Evolutionary conservation across 1,284 basidiomycete species (phyloP), one percentile per base, ranked within the genome.

Genomic region (Cryptococcus sp.): DNA sequence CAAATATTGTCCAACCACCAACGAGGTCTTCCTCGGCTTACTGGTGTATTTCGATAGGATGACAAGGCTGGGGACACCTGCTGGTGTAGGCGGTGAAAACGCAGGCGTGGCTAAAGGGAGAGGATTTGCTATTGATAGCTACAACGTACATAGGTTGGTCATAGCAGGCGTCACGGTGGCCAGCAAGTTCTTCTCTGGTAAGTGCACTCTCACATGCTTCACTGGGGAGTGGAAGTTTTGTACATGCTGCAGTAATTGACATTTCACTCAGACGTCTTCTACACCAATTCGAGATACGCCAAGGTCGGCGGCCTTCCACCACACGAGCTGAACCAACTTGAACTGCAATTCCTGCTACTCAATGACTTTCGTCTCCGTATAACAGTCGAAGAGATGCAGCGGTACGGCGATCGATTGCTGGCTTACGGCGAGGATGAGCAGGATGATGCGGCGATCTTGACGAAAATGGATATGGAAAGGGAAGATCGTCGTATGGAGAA

Each of bases 281-380:
- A 99, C 80, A 98, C 95, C n/a, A 99, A 99, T 73, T 97, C 94
- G 29, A 84, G 95, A 39, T 99, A 99, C 75, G 95, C 95, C 57
- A 99, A 98, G 85, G 93, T 94, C 61, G 95, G 95, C 54, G 95
- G 95, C 23, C 84, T 99, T 1, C 95, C 95, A 0, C 87, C 94
- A 55, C 83, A 89, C 52, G 95, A 99, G 78, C 85, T 99, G 47
- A 98, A 99, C 75, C 92, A 95, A 73, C 87, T 99, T 53, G 95
- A 99, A 75, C 85, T 99, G 7, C 95, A 98, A 67, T 99, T 99
- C 75, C 82, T 99, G 4, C 86, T 98, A 10, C 83, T 99, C 10
- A 99, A 98, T 78, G 92, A 98, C 80, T 99, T 99, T 72, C 83
- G 86, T 10, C 83, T 99, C 50, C 88, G 89, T 70, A 91, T 99